Evolutionary conservation across 2,329 filamentous ascomycete genomes (phyloP).

Genomic region (Periglandula ipomoeae): DNA sequence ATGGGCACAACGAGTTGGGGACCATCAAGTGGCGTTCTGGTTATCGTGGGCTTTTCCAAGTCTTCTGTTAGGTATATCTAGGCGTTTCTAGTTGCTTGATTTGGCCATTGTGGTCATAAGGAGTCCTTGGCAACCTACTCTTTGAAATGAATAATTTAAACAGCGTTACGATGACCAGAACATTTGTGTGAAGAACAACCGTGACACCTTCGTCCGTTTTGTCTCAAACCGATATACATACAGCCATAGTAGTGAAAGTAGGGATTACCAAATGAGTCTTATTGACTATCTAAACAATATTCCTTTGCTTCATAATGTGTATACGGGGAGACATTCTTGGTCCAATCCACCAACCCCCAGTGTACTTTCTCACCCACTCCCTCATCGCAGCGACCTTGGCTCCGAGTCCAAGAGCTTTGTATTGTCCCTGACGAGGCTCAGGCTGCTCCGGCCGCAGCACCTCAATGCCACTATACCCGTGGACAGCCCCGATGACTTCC

Average conservation of each 20-base stretch:
- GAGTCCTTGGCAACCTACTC: not conserved
- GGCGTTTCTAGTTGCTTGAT: not conserved
- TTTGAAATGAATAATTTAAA: not conserved
- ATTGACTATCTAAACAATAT: not conserved
- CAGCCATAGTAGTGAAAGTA: too few relatives aligned
- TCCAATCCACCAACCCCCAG: constrained; percentile 57
- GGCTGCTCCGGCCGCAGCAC: constrained; percentile 38
- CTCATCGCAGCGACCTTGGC: constrained; percentile 29
- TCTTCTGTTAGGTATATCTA: not conserved
- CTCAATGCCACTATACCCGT: constrained; percentile 51
- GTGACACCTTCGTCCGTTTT: not conserved
- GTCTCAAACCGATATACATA: not conserved
- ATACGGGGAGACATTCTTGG: constrained; percentile 50
- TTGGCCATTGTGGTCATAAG: not conserved
- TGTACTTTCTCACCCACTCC: constrained; percentile 32
- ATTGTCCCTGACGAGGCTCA: constrained; percentile 5
- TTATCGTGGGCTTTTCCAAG: not conserved
- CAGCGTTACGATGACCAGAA: too few relatives aligned
- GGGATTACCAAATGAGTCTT: too few relatives aligned
- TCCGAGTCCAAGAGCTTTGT: constrained; percentile 36
- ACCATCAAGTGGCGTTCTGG: not conserved
- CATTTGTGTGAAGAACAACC: too few relatives aligned
- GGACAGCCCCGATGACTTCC: constrained; percentile 47
- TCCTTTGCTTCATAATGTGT: constrained; percentile 33
- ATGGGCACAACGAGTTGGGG: not conserved